Evolutionary conservation across 2,329 filamentous ascomycete genomes (phyloP).

Genomic region (Hansfordia pulvinata): DNA sequence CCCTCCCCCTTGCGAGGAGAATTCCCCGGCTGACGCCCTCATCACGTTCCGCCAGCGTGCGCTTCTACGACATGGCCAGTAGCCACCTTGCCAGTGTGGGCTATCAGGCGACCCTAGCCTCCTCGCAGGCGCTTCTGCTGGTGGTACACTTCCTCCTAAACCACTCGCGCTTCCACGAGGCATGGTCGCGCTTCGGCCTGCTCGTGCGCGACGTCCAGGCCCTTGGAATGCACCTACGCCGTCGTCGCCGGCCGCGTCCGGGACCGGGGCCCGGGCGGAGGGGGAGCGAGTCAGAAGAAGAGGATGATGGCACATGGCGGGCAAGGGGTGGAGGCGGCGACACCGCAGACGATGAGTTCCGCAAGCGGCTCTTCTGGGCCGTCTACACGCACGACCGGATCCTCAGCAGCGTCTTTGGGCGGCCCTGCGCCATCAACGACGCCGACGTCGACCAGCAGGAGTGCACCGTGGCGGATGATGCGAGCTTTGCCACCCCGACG

Average conservation of each 20-base stretch:
- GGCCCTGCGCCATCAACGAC: constrained; percentile 1
- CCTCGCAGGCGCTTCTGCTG: not conserved
- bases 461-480: not conserved
- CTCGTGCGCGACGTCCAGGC: not conserved
- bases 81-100: not conserved
- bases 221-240: not conserved
- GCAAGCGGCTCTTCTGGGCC: constrained; percentile 1
- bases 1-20: too few species aligned
- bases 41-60: too few species aligned
- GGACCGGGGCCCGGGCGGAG: too few species aligned
- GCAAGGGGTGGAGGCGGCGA: too few species aligned
- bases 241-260: too few species aligned
- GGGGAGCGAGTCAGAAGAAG: too few species aligned
- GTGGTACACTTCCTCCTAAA: not conserved
- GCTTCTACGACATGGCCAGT: not conserved
- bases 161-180: not conserved
- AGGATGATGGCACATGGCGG: too few species aligned
- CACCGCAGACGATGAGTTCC: too few species aligned
- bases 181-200: not conserved
- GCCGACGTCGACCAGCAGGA: constrained; percentile 1
- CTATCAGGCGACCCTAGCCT: not conserved
- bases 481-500: too few species aligned
- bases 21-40: too few species aligned
- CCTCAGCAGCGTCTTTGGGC: not conserved
- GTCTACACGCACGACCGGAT: not conserved